These are phyloP conservation scores for Eremothecium gossypii DNA, from an alignment of 1,139 yeast genomes.

Conservation along the genomic window DNA sequence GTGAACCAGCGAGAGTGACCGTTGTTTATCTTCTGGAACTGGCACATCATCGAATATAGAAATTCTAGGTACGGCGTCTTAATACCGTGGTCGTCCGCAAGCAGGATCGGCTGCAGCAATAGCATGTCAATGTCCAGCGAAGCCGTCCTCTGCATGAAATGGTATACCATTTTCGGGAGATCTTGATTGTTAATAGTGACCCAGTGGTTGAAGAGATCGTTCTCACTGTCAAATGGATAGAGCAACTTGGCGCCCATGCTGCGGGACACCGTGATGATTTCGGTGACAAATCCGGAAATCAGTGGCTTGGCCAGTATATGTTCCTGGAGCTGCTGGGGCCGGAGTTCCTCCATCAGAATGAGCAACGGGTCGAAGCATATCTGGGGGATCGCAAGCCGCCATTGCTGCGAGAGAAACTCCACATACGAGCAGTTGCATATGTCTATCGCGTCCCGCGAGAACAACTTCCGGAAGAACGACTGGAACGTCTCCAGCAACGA, in stretches of 20 bases:
- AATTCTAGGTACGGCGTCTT: slow-evolving; percentile 88
- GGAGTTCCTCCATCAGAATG: slow-evolving; percentile 60
- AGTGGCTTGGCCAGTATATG: slow-evolving; percentile 81
- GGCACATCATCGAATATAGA: slow-evolving; percentile 71
- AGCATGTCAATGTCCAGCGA: slow-evolving; percentile 59
- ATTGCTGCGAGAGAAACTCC: slow-evolving; percentile 65
- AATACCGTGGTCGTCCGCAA: slow-evolving; percentile 78
- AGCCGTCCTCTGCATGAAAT: slow-evolving; percentile 21
- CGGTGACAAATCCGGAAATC: slow-evolving; percentile 68
- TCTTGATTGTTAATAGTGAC: slow-evolving; percentile 28
- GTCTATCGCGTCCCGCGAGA: slow-evolving; percentile 32
- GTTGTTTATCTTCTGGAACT: slow-evolving; percentile 45
- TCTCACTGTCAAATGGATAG: slow-evolving; percentile 37
- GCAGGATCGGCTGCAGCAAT: slow-evolving; percentile 71
- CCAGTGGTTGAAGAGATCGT: slow-evolving; percentile 48
- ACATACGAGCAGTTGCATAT: slow-evolving; percentile 34
- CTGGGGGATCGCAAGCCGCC: slow-evolving; percentile 76
- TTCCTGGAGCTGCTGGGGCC: slow-evolving; percentile 46
- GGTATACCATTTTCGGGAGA: slow-evolving; percentile 23
- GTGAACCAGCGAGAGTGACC: slow-evolving; percentile 35
- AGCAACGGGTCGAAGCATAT: slow-evolving; percentile 71
- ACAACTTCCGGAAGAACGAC: slow-evolving; percentile 23
- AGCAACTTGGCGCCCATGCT: slow-evolving; percentile 57
- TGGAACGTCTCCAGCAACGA: slow-evolving; percentile 24
- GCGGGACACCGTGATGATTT: slow-evolving; percentile 62